A percentile compares a stretch with the other conserved stretches of the same genome.
Evolutionary conservation across 495 filamentous ascomycete genomes (phyloP).

Genomic region (Hyaloscypha hepaticicola): DNA sequence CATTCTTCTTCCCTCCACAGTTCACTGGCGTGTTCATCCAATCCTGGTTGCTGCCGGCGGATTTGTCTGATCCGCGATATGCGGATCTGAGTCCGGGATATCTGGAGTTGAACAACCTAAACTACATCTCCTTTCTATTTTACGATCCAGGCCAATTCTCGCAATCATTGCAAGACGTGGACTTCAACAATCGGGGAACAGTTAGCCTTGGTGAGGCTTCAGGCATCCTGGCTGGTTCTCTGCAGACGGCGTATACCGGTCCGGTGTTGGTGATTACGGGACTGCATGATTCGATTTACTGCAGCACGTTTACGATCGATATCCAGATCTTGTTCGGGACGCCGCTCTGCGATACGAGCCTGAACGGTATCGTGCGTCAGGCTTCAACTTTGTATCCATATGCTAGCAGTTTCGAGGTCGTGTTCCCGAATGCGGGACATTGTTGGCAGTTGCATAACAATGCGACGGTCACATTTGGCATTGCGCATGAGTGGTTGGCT

Average conservation of each 20-base stretch:
- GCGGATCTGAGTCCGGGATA: slow-evolving; percentile 23
- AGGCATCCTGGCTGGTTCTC: slow-evolving; percentile 32
- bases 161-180: neutral
- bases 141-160: slow-evolving; percentile 36
- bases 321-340: neutral
- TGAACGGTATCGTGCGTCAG: neutral
- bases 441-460: slow-evolving; percentile 52
- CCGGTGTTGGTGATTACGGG: slow-evolving; percentile 20
- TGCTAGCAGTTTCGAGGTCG: slow-evolving; percentile 31
- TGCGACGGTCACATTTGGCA: slow-evolving; percentile 40
- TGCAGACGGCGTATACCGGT: slow-evolving; percentile 10
- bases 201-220: slow-evolving; percentile 33
- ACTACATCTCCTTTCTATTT: slow-evolving; percentile 37
- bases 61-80: slow-evolving; percentile 1
- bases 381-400: slow-evolving; percentile 10
- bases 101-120: slow-evolving; percentile 9
- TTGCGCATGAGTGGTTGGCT: slow-evolving; percentile 35
- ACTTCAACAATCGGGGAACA: slow-evolving; percentile 11
- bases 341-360: neutral
- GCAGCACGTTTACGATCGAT: slow-evolving; percentile 17
- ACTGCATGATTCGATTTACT: slow-evolving; percentile 29
- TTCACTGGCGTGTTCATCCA: slow-evolving; percentile 23
- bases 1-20: neutral
- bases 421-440: slow-evolving; percentile 51
- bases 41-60: slow-evolving; percentile 37